phyloP scores from a whole-genome alignment of 257 asterid species.

The Fraxinus anomala region DNA sequence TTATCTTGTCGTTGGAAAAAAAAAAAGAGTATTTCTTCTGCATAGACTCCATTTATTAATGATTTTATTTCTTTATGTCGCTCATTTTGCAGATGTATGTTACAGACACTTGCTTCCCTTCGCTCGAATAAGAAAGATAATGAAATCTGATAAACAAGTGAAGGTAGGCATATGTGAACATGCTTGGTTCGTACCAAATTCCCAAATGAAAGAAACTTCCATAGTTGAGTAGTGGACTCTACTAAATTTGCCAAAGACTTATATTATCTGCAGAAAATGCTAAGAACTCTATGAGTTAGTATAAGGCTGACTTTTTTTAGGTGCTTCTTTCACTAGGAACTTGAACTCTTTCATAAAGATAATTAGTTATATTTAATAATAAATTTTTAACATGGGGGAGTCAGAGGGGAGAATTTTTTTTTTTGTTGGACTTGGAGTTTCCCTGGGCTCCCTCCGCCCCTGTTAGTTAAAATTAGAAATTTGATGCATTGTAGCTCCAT shows the following conservation, averaged over 20 bases:
- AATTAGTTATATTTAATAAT: too few species aligned
- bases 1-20: neutral
- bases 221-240: neutral
- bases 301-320: neutral
- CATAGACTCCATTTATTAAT: conserved; percentile 17
- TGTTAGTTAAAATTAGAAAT: neutral
- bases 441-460: too few species aligned
- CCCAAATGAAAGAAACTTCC: neutral
- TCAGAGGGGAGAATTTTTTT: too few species aligned
- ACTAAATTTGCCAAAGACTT: neutral
- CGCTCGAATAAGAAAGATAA: conserved; percentile 43
- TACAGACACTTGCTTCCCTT: conserved; percentile 33
- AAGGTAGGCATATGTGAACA: conserved; percentile 32
- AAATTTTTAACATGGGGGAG: too few species aligned
- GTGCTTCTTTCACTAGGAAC: neutral
- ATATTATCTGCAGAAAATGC: neutral
- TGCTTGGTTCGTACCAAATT: neutral
- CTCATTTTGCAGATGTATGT: conserved; percentile 31
- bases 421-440: too few species aligned
- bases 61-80: neutral
- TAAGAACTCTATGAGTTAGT: neutral
- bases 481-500: neutral
- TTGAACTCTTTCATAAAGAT: neutral
- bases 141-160: conserved; percentile 40
- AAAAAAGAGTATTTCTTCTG: neutral